phyloP scores from a whole-genome alignment of 164 flowering plant species.

The Stephania cephalantha region DNA sequence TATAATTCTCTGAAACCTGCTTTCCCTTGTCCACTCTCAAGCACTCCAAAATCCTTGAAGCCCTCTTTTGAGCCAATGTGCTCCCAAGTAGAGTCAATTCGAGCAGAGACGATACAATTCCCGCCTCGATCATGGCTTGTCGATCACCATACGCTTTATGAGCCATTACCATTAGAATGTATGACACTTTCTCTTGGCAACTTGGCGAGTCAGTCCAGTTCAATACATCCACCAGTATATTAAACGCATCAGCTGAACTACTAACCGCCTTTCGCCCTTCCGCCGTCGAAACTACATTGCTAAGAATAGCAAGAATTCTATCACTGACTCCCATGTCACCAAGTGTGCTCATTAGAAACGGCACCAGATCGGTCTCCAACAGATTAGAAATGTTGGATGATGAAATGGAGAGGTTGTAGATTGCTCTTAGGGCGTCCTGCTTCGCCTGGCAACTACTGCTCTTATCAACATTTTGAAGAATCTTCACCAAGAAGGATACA shows the following conservation, averaged over 20 bases:
- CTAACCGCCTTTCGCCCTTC: constrained; percentile 75
- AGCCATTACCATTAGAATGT: constrained; percentile 91
- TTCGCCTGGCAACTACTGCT: constrained; percentile 40
- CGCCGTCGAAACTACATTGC: constrained; percentile 60
- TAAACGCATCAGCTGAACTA: constrained; percentile 38
- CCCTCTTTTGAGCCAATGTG: constrained; percentile 89
- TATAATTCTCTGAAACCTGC: constrained; percentile 39
- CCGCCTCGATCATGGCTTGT: constrained; percentile 78
- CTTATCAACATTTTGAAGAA: constrained; percentile 27
- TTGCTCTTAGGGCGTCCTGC: constrained; percentile 72
- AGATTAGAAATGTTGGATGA: constrained; percentile 45
- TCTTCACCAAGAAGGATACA: constrained; percentile 50
- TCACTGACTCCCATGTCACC: constrained; percentile 88
- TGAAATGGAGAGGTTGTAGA: constrained; percentile 78
- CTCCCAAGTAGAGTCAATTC: constrained; percentile 86
- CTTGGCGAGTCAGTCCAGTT: constrained; percentile 79
- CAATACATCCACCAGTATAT: constrained; percentile 69
- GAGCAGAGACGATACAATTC: constrained; percentile 61
- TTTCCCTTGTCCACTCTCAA: constrained; percentile 84
- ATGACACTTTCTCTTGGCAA: constrained; percentile 85
- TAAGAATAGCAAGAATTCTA: constrained; percentile 54
- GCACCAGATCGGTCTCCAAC: constrained; percentile 51
- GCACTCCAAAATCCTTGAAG: constrained; percentile 77
- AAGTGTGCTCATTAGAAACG: constrained; percentile 37
- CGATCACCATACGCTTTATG: constrained; percentile 76